Conservation (phyloP, 2,329 filamentous ascomycete species). For the Epichloe sylvatica region DNA sequence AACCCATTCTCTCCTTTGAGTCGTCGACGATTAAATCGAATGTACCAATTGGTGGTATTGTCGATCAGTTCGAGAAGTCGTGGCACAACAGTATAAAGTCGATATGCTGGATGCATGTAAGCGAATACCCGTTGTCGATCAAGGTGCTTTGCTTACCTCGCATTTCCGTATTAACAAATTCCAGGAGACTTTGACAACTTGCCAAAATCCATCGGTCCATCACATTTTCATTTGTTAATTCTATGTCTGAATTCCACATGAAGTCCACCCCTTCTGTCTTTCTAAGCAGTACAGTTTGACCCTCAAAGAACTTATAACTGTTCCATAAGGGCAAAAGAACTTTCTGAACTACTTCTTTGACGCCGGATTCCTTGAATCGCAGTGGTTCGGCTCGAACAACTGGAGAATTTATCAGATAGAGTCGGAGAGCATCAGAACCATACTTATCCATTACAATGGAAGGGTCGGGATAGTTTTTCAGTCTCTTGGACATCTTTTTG, state of each 20-base stretch:
- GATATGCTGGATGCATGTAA: conserved; percentile 37
- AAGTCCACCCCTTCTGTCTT: conserved; percentile 70
- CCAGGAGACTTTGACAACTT: conserved; percentile 76
- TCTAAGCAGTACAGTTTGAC: conserved; percentile 72
- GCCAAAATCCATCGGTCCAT: conserved; percentile 96
- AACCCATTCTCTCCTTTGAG: conserved; percentile 81
- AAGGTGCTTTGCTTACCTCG: conserved; percentile 35
- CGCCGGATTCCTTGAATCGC: conserved; percentile 79
- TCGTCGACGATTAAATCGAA: conserved; percentile 81
- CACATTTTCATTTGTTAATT: conserved; percentile 69
- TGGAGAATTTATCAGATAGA: conserved; percentile 96
- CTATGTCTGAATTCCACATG: conserved; percentile 61
- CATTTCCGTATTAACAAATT: conserved; percentile 93
- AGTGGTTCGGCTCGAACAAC: conserved; percentile 85
- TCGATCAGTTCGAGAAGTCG: conserved; percentile 73
- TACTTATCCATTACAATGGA: conserved; percentile 71
- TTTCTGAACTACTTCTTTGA: conserved; percentile 89
- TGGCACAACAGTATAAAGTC: conserved; percentile 83
- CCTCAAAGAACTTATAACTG: conserved; percentile 91
- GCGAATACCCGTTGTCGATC: neutral
- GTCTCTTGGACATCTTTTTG: conserved; percentile 96
- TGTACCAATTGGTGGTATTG: conserved; percentile 98
- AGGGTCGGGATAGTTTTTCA: conserved; percentile 94
- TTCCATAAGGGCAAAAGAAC: conserved; percentile 90
- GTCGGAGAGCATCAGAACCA: conserved; percentile 77